A percentile compares a stretch with the other conserved stretches of the same genome.
Conservation (phyloP, 768 basidiomycete species). For the Boletus rubropictus region DNA sequence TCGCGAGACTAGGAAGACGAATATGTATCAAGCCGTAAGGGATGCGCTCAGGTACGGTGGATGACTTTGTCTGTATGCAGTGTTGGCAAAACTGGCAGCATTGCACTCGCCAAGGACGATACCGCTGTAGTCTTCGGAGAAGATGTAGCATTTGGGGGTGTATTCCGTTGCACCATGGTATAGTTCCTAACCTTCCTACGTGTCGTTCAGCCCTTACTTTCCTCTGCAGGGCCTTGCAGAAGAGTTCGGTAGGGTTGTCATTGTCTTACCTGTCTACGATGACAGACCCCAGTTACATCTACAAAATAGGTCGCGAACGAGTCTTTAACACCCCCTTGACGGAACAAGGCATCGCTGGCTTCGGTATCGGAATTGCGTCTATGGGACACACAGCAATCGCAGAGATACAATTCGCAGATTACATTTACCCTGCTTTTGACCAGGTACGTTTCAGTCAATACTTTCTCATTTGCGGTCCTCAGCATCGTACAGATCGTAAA, state of each 20-base stretch:
- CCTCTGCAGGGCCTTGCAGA: constrained; percentile 71
- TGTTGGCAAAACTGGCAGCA: constrained; percentile 40
- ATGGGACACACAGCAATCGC: constrained; percentile 96
- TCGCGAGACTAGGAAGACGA: constrained; percentile 91
- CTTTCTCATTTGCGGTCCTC: neutral
- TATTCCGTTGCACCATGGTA: constrained; percentile 92
- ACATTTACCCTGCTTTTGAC: constrained; percentile 93
- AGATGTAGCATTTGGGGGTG: constrained; percentile 90
- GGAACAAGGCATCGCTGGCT: constrained; percentile 92
- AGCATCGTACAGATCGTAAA: constrained; percentile 67
- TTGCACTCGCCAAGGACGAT: constrained; percentile 79
- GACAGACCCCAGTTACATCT: constrained; percentile 1
- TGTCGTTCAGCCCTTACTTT: neutral
- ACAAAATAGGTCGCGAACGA: constrained; percentile 66
- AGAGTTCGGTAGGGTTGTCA: constrained; percentile 66
- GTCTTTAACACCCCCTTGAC: constrained; percentile 95
- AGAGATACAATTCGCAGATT: constrained; percentile 88
- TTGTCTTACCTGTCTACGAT: neutral
- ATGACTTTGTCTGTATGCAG: neutral
- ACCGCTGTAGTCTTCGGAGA: constrained; percentile 86
- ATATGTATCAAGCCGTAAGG: constrained; percentile 86
- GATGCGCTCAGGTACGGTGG: constrained; percentile 73
- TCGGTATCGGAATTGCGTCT: constrained; percentile 84
- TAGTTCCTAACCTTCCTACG: constrained; percentile 20
- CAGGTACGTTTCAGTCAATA: constrained; percentile 47